Evolutionary conservation across 1,284 basidiomycete species (phyloP).

Genomic region (Anthracocystis walkeri): DNA sequence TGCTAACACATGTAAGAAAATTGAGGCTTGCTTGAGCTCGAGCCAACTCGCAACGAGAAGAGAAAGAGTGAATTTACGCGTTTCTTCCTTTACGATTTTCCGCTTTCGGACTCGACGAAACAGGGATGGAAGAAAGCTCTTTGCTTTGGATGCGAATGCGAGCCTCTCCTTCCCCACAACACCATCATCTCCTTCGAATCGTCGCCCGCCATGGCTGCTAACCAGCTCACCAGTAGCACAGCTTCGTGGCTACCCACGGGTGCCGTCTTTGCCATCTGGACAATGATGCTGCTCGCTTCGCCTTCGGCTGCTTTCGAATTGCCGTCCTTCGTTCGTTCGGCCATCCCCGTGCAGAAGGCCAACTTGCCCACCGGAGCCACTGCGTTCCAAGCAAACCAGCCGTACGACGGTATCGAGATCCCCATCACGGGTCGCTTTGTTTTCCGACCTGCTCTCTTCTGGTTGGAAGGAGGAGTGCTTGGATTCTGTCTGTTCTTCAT

Average conservation of each 20-base stretch:
- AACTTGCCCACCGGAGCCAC: slow-evolving; percentile 41
- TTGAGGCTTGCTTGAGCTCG: slow-evolving; percentile 14
- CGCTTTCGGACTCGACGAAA: slow-evolving; percentile 14
- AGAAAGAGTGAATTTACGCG: slow-evolving; percentile 4
- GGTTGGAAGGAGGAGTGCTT: slow-evolving; percentile 52
- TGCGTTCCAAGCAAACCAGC: slow-evolving; percentile 44
- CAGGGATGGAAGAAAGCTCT: slow-evolving; percentile 1
- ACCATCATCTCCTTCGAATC: neutral
- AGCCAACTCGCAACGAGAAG: slow-evolving; percentile 2
- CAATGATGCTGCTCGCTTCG: slow-evolving; percentile 41
- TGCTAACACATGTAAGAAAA: slow-evolving; percentile 1
- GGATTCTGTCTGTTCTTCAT: slow-evolving; percentile 52
- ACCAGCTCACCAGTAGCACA: slow-evolving; percentile 5
- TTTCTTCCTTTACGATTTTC: slow-evolving; percentile 22
- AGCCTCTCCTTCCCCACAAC: neutral
- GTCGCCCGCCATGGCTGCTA: slow-evolving; percentile 15
- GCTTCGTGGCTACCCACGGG: slow-evolving; percentile 21
- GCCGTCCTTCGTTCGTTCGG: slow-evolving; percentile 28
- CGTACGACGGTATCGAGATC: slow-evolving; percentile 44
- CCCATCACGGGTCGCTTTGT: slow-evolving; percentile 40
- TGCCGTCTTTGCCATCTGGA: slow-evolving; percentile 44
- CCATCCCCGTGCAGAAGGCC: slow-evolving; percentile 1
- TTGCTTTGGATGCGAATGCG: neutral
- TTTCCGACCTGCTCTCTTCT: slow-evolving; percentile 54
- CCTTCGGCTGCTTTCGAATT: slow-evolving; percentile 41